These are phyloP conservation scores for Theobroma cacao DNA, from an alignment of 345 rosid species.

Conservation along the genomic window DNA sequence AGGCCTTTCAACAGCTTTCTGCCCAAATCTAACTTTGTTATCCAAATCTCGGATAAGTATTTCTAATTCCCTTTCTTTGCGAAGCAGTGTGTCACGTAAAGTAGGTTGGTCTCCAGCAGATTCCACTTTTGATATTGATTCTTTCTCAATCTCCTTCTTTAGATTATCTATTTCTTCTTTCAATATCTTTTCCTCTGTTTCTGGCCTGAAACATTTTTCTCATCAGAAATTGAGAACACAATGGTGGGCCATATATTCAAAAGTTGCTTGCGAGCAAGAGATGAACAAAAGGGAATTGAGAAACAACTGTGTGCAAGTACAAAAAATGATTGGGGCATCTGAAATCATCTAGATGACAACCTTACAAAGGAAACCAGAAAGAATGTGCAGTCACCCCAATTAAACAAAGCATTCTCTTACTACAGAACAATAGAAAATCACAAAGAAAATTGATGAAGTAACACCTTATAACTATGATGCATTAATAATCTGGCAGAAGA, in stretches of 20 bases:
- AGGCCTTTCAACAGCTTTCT: constrained; percentile 67
- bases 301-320: background rate
- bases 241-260: background rate
- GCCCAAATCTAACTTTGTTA: constrained; percentile 78
- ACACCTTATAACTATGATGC: background rate
- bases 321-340: background rate
- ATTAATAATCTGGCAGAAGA: background rate
- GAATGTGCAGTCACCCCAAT: background rate
- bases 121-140: constrained; percentile 28
- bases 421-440: background rate
- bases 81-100: constrained; percentile 37
- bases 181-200: constrained; percentile 71
- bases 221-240: background rate
- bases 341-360: background rate
- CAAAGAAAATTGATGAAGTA: background rate
- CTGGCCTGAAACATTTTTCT: constrained; percentile 57
- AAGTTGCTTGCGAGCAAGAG: background rate
- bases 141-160: constrained; percentile 47
- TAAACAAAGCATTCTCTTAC: background rate
- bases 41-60: constrained; percentile 60
- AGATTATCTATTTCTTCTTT: constrained; percentile 64
- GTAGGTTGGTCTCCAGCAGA: constrained; percentile 32
- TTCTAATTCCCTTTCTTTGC: constrained; percentile 74
- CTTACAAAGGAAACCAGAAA: background rate
- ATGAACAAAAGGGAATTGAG: background rate